Conservation (phyloP, 331 rosid genomes). For the Cydonia oblonga region DNA sequence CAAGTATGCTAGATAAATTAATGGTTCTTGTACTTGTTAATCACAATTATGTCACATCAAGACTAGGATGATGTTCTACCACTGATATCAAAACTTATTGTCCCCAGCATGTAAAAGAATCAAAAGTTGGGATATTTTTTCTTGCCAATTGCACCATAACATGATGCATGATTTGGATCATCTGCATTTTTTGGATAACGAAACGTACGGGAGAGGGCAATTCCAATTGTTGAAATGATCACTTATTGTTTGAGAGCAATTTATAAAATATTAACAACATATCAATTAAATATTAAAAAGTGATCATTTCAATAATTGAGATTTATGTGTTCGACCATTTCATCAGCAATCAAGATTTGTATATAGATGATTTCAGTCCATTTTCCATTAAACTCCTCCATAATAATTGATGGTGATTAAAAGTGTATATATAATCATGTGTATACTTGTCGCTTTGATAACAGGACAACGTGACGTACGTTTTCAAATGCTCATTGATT, state of each 20-base stretch:
- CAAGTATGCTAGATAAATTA: not conserved
- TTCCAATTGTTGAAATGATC: not conserved
- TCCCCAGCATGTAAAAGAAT: not conserved
- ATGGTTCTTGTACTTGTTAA: not conserved
- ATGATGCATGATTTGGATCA: not conserved
- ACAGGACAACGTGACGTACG: conserved; percentile 16
- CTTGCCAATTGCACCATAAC: not conserved
- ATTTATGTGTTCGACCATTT: no score
- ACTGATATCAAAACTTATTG: not conserved
- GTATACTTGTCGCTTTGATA: conserved; percentile 6
- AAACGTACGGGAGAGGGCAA: not conserved
- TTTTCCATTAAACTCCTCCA: not conserved
- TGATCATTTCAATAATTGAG: not conserved
- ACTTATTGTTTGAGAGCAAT: not conserved
- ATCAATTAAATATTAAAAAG: not conserved
- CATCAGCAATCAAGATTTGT: not conserved
- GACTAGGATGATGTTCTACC: not conserved
- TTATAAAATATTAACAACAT: not conserved
- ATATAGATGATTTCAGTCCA: not conserved
- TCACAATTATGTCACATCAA: not conserved
- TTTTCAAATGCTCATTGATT: conserved; percentile 1
- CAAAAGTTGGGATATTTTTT: not conserved
- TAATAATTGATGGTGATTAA: not conserved
- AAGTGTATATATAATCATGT: conserved; percentile 1
- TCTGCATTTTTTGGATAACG: not conserved